Conservation (phyloP, 495 filamentous ascomycete genomes). For the Tuber melanosporum region DNA sequence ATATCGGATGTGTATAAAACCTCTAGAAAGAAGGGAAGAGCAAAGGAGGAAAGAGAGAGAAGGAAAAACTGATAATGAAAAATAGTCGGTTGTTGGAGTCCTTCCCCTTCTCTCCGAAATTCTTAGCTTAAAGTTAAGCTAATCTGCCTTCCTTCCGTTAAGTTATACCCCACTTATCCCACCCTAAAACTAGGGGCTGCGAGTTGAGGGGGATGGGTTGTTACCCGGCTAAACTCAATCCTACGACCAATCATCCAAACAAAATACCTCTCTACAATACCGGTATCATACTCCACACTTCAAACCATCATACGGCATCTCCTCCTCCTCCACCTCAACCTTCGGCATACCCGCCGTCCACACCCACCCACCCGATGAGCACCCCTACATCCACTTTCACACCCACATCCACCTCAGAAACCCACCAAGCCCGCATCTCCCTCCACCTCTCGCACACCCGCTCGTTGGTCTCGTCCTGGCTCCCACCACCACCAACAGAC, state of each 20-base stretch:
- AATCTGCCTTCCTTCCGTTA: neutral
- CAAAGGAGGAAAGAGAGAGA: neutral
- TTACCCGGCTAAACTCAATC: neutral
- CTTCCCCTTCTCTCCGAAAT: neutral
- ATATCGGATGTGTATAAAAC: constrained; percentile 16
- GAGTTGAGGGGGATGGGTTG: neutral
- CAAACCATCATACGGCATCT: neutral
- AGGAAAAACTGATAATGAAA: neutral
- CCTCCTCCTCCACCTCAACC: constrained; percentile 2
- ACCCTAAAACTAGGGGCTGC: neutral
- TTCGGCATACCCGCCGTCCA: constrained; percentile 5
- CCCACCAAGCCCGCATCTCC: constrained; percentile 46
- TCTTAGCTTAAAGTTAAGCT: neutral
- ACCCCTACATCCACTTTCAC: constrained; percentile 8
- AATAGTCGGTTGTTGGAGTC: neutral
- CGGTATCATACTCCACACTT: neutral
- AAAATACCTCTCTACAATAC: neutral
- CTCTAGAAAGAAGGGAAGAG: neutral
- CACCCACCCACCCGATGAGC: constrained; percentile 12
- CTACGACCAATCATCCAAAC: neutral
- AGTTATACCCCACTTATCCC: neutral
- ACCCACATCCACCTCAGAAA: constrained; percentile 34
- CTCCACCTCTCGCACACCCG: constrained; percentile 47
- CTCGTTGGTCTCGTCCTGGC: constrained; percentile 48
- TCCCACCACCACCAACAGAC: constrained; percentile 30